Percentiles rank a stretch among this genome's conserved stretches.
Conservation (phyloP, 2,329 filamentous ascomycete genomes). For the Myriosclerotinia duriaeana region DNA sequence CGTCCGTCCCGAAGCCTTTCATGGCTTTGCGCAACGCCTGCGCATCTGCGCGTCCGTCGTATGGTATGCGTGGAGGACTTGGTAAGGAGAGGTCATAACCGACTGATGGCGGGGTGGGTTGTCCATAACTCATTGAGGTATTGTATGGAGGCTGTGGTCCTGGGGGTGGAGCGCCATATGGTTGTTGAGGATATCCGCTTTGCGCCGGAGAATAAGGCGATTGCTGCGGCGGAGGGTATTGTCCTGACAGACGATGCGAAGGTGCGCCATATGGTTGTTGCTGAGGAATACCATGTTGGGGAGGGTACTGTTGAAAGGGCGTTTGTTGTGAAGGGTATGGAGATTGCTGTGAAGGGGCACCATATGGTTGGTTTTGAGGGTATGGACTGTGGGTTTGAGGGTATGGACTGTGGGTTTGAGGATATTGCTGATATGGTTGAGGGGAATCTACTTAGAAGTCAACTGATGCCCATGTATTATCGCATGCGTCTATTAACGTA, state of each 20-base stretch:
- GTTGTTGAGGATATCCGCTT: conserved; percentile 23
- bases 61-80: conserved; percentile 62
- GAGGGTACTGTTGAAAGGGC: conserved; percentile 21
- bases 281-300: conserved; percentile 41
- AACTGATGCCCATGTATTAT: background rate
- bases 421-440: conserved; percentile 28
- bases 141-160: conserved; percentile 34
- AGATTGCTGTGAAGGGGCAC: conserved; percentile 36
- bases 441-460: conserved; percentile 16
- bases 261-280: conserved; percentile 47
- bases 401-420: conserved; percentile 25
- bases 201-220: conserved; percentile 43
- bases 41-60: conserved; percentile 68
- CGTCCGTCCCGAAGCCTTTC: conserved; percentile 92
- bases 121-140: conserved; percentile 28
- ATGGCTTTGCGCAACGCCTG: conserved; percentile 75
- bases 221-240: conserved; percentile 45
- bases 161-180: conserved; percentile 37
- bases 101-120: conserved; percentile 64
- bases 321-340: conserved; percentile 27
- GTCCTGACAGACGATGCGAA: conserved; percentile 29
- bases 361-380: conserved; percentile 31
- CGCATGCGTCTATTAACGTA: background rate
- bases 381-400: conserved; percentile 28
- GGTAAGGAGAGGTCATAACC: conserved; percentile 63